Base-by-base conservation (phyloP, 805 yeast species). In the Yarrowia sp. region DNA sequence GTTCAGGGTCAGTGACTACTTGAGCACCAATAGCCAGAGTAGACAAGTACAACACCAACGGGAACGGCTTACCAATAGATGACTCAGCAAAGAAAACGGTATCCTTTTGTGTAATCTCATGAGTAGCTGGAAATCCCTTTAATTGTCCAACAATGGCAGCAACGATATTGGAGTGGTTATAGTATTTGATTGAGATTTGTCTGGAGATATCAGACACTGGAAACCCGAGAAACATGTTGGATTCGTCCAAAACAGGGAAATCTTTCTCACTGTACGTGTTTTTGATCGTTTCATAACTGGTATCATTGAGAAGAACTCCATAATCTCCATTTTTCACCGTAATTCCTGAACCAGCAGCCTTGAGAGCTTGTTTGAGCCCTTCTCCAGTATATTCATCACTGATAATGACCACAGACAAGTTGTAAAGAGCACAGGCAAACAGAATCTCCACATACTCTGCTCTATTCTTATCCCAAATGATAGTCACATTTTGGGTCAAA, bases 91-190 rank as follows among this genome's bases (percentile, higher is more conserved):
- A 66, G 22, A 74, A 69, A 2, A 77, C 75, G 3, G 66, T 66
- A 63, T 77, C 80, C 10, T 65, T 28, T 2, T 66, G 17, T 0
- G 32, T 66, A 74, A 76, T 72, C 42, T 70, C 72, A 48, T 73
- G 71, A 14, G 71, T 69, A 13, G 67, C 65, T 1, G 76, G 77
- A 18, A 77, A 68, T 1, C 72, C 72, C 22, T 74, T 71, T 57
- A 76, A 64, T 66, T 77, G 79, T 8, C 76, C 72, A 0, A 78
- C 79, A 9, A 77, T 68, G 0, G 79, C 74, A 1, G 74, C 67
- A 7, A 77, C 76, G 15, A 77, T 66, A 42, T 71, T 69, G 39
- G 65, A 61, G 43, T 70, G 68, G n/a, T 69, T 38, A 63, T 70
- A 68, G 11, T 43, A 13, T 6, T 67, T 53, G 22, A 48, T 31